Evolutionary conservation across 306 rosid species (phyloP), one percentile per base, ranked within the genome.

Genomic region (Malus sieversii): DNA sequence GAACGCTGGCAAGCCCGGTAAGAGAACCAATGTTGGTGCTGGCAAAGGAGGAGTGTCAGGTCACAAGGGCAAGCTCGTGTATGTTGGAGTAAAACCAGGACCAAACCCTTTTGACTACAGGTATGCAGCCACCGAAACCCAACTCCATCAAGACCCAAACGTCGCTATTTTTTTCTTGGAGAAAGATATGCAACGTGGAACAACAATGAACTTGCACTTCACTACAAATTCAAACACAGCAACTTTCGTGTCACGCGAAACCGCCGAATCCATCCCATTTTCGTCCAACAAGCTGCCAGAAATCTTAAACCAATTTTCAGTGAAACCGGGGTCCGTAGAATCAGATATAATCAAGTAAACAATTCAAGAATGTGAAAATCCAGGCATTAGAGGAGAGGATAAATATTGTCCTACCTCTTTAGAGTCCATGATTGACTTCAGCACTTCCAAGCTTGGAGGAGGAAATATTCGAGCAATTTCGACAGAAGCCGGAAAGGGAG

Each of bases 381-480:
- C 68, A 0, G 70, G 78, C 1, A 75, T 84, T 1, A 72, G 22
- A 66, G 96, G 94, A 0, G 97, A 91, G 76, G 94, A 91, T 14
- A 90, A 87, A 70, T 90, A 82, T 7, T 94, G 98, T 29, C 94
- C 98, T 30, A 94, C 94, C 27, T 94, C 98, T 4, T 78, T 94
- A 2, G 98, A 94, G 65, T 92, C 97, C 0, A 91, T 94, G 98
- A 71, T 91, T 12, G 98, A 94, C 71, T 94, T 87, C 46, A 84
- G 84, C 80, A 87, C 83, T 20, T 90, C 91, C 4, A 88, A 77
- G 82, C 89, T 94, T 1, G 97, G 98, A 1, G 98, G 98, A 1
- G 87, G 73, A 52, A 68, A 82, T 1, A 84, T 88, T 55, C 51
- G 66, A 18, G 89, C 82, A 20, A 20, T 91, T 7, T 91, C 98